A percentile compares a stretch with the other conserved stretches of the same genome.
These are phyloP conservation scores for Mrakia frigida DNA, from an alignment of 768 basidiomycete species.

Conservation along the genomic window DNA sequence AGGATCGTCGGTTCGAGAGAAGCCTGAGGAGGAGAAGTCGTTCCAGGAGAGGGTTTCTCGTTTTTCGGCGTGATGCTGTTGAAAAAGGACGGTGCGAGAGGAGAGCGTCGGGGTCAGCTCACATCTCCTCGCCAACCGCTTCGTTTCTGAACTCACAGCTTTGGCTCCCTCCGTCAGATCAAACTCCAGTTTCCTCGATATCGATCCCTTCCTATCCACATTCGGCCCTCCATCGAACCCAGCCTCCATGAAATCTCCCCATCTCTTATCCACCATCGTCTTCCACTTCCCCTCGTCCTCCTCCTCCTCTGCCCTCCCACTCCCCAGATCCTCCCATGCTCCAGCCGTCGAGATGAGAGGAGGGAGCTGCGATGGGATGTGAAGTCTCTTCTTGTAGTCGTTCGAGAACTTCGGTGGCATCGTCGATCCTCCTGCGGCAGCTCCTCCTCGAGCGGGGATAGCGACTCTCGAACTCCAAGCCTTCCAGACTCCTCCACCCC, in stretches of 20 bases:
- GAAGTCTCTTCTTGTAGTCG: slow-evolving; percentile 68
- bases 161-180: slow-evolving; percentile 86
- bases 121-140: too few relatives aligned
- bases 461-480: slow-evolving; percentile 13
- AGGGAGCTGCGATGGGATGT: slow-evolving; percentile 57
- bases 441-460: neutral
- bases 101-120: too few relatives aligned
- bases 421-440: neutral
- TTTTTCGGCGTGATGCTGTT: slow-evolving; percentile 51
- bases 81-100: slow-evolving; percentile 21
- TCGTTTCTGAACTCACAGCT: slow-evolving; percentile 45
- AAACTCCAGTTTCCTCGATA: slow-evolving; percentile 76
- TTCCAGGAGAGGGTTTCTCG: slow-evolving; percentile 83
- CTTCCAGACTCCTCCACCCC: slow-evolving; percentile 6
- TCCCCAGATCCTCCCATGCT: slow-evolving; percentile 37
- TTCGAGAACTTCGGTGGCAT: slow-evolving; percentile 62
- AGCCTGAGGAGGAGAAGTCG: slow-evolving; percentile 79
- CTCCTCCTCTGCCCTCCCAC: slow-evolving; percentile 52
- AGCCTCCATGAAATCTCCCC: slow-evolving; percentile 83
- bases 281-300: slow-evolving; percentile 52
- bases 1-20: slow-evolving; percentile 69
- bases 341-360: slow-evolving; percentile 44
- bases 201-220: slow-evolving; percentile 33
- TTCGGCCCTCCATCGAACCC: slow-evolving; percentile 58
- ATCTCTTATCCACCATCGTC: slow-evolving; percentile 76